Base-by-base conservation (phyloP, 2,329 filamentous ascomycete species). In the Paecilomyces sp. region DNA sequence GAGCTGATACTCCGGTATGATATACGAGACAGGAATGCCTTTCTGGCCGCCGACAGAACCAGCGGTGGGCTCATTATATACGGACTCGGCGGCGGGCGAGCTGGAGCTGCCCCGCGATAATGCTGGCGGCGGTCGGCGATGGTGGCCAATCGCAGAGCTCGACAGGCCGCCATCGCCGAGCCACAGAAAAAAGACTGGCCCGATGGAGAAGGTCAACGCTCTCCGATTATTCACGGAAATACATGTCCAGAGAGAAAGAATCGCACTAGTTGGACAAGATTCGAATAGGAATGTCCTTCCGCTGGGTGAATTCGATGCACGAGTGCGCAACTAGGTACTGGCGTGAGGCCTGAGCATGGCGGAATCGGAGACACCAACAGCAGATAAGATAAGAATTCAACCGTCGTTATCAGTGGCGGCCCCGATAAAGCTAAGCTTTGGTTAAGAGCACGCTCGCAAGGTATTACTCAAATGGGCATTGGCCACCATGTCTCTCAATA, bases 121-220 rank as follows among this genome's bases (percentile, higher is more conserved):
- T 59, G 61, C 61, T 61, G 7, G 58, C 57, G 65, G 64, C 64
- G 54, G 64, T 71, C 68, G 68, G 68, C 61, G 66, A 36, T 55
- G 55, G 54, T 8, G 28, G 18, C 68, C 68, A 71, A 71, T 71
- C 63, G 63, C 13, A 18, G 3, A 6, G 11, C n/a, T 12, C 4
- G 4, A 53, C 28, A 30, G 9, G 24, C 51, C 11, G 51, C 24
- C 7, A 7, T 30, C 51, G 51, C 51, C 51, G 51, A 53, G 11
- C 47, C n/a, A 51, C 8, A 51, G 13, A 24, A 11, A 30, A 12
- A 30, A 25, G 11, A 22, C 5, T 53, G 51, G 22, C 18, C 51
- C 7, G 11, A 53, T 28, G 24, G 51, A 30, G 51, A 22, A 53
- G 9, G 8, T 28, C 9, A 22, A 28, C 51, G 22, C 51, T 53